Conservation (phyloP, 345 rosid genomes). For the Noccaea caerulescens region DNA sequence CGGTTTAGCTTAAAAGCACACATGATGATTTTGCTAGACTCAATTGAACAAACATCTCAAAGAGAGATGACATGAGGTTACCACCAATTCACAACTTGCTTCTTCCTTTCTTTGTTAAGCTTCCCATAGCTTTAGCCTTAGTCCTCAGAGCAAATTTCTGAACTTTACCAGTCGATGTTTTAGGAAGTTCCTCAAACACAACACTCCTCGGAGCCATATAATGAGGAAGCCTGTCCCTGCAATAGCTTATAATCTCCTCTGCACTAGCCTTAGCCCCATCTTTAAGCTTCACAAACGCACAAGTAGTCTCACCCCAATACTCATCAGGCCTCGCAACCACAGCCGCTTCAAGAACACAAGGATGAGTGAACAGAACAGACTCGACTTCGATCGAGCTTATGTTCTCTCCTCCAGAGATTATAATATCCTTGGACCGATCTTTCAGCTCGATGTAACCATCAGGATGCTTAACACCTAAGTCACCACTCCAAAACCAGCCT, state of each 20-base stretch:
- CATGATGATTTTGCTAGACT: too few species aligned
- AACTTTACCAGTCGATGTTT: conserved; percentile 76
- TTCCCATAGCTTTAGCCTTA: conserved; percentile 69
- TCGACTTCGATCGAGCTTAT: conserved; percentile 77
- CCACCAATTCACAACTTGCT: conserved; percentile 58
- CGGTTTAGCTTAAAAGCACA: not conserved
- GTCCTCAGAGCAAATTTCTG: conserved; percentile 64
- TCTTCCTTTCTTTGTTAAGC: conserved; percentile 53
- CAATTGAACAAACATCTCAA: too few species aligned
- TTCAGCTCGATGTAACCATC: conserved; percentile 76
- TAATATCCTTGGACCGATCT: conserved; percentile 77
- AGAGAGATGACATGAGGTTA: too few species aligned
- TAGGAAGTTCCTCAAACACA: conserved; percentile 71
- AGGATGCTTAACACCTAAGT: conserved; percentile 69
- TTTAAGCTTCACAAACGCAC: conserved; percentile 76
- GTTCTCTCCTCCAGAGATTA: conserved; percentile 82
- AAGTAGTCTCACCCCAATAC: conserved; percentile 79
- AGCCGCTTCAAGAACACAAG: conserved; percentile 72
- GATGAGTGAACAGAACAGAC: conserved; percentile 64
- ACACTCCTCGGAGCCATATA: conserved; percentile 74
- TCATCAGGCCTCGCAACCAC: conserved; percentile 77
- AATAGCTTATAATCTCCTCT: conserved; percentile 60
- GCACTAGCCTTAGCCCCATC: conserved; percentile 49
- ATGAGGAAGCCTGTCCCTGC: conserved; percentile 57
- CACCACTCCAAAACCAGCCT: conserved; percentile 80